Base-by-base conservation (phyloP, 441 rosid genomes). In the Adansonia madagascariensis region DNA sequence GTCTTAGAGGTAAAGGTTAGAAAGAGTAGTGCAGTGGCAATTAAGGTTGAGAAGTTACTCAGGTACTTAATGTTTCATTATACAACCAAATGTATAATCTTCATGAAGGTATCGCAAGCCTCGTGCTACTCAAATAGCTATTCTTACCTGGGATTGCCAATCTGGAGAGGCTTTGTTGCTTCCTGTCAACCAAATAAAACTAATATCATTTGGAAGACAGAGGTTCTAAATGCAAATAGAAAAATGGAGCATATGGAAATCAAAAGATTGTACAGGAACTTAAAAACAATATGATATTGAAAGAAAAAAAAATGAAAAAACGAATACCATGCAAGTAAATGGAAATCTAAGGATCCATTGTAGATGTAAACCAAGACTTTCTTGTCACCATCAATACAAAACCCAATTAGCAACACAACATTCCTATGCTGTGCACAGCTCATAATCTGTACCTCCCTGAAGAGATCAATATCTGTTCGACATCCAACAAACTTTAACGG, bases 351-450 rank as follows among this genome's bases (percentile, higher is more conserved):
- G 68, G 95, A 89, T 31, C 89, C 84, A 75, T 91, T 91, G 88
- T 92, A 91, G 76, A 89, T 86, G 76, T 89, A 91, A 61, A 91
- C 91, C 84, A 91, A 76, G 39, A 88, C 82, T 85, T 89, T 85
- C 75, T 81, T 84, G 77, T 83, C 81, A 56, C 80, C 80, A 75
- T 88, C 93, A 64, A 84, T 78, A 62, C 90, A 91, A 82, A 85
- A 89, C 7, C 95, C 95, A 22, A 85, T 88, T 31, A 91, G 78
- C 88, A 89, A 73, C 50, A 90, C 92, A 47, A 91, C 92, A 80
- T 89, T 91, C 80, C 89, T 87, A 78, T 91, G 95, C 47, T 88
- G 95, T 0, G 93, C 95, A 24, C 91, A 91, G 84, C 92, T 91
- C 85, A 91, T 83, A 52, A 91, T 82, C 77, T 85, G 82, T 14